Base-by-base conservation (phyloP, 2,329 filamentous ascomycete genomes). In the Ophiostoma quercus region DNA sequence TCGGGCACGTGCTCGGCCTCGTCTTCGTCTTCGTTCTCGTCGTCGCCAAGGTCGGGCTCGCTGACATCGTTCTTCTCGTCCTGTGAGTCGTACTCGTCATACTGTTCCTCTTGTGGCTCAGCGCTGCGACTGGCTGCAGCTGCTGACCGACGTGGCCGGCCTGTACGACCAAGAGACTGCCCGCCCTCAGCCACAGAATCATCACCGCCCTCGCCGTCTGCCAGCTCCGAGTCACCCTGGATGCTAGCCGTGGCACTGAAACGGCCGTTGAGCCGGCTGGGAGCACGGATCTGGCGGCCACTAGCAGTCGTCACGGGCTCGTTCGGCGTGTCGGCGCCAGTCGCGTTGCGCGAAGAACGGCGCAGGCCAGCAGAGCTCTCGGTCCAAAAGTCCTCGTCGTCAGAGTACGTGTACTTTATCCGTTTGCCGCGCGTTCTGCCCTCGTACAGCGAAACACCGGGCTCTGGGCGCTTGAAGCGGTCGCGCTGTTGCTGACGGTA, bases 371-470 rank as follows among this genome's bases (percentile, higher is more conserved):
- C 85, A 47, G 88, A 89, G 76, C 41, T 51, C 25, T 89, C 87
- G n/a, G 86, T 87, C 70, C 83, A 85, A 68, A 88, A 87, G 19
- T 89, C 87, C 67, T 72, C 96, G 92, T 96, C 92, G 68, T 97
- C 94, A 0, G 93, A 96, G 77, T 92, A 99, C 0, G 92, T 99
- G 77, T 99, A 99, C 79, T 94, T 96, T 81, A 96, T 91, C 72
- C 94, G 91, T 83, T 99, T 98, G 70, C 95, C 95, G 71, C 95
- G 88, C 5, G 96, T 99, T 68, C 95, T 92, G 67, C 95, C 95
- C 81, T 99, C 95, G 78, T 99, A 99, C 71, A 96, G 83, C 0
- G 94, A 97, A 77, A 94, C 96, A 4, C 93, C 93, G 11, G 91
- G 90, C 75, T 97, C 94, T 6, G 93, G 92, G 5, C 93, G 88